phyloP scores from a whole-genome alignment of 139 green algal genomes.

The Deuterostichococcus epilithicus region DNA sequence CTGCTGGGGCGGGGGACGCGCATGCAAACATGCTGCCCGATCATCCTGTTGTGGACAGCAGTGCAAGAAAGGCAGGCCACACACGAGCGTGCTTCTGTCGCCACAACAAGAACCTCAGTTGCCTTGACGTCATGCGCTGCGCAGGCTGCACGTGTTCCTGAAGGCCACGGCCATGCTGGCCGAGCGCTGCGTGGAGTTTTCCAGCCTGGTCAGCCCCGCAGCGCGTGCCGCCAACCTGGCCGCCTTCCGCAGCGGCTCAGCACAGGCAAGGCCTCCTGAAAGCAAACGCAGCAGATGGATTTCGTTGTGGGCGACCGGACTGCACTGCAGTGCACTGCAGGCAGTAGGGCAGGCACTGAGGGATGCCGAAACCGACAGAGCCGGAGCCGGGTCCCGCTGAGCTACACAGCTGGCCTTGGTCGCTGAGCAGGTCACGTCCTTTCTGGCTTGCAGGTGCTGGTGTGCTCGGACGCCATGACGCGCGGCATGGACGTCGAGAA shows the following conservation, averaged over 20 bases:
- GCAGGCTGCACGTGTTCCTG: constrained; percentile 30
- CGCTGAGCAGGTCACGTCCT: background rate
- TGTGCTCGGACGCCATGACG: constrained; percentile 85
- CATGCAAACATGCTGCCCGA: no score
- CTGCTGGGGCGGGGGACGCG: no score
- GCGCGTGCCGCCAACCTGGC: constrained; percentile 30
- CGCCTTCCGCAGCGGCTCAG: constrained; percentile 33
- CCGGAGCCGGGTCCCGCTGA: background rate
- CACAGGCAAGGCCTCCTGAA: constrained; percentile 14
- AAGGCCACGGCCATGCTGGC: background rate
- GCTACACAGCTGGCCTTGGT: no score
- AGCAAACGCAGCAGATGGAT: background rate
- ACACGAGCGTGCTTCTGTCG: no score
- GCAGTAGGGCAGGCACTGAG: no score
- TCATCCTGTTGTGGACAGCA: no score
- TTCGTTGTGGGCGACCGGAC: no score
- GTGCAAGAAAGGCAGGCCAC: no score
- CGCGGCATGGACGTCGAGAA: constrained; percentile 80
- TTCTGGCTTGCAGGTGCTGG: constrained; percentile 49
- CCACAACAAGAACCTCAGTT: no score
- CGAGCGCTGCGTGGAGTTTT: constrained; percentile 46
- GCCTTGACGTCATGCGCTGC: background rate
- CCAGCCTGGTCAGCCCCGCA: constrained; percentile 21
- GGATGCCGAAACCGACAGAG: no score
- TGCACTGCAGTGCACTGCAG: no score